Evolutionary conservation across 345 rosid species (phyloP).

Genomic region (Laguncularia racemosa): DNA sequence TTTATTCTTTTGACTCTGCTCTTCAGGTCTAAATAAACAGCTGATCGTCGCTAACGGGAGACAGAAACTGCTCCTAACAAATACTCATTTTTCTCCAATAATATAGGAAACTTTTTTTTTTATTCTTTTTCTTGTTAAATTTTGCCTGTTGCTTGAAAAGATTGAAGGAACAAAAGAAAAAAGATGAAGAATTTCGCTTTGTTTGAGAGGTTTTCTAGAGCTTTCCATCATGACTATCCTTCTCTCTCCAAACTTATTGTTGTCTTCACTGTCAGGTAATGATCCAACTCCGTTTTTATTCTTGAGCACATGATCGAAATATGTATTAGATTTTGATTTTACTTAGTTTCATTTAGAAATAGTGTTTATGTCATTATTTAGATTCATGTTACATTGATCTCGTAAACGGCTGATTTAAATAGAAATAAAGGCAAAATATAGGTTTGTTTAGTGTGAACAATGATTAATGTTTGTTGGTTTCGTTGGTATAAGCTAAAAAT

Average conservation of each 20-base stretch:
- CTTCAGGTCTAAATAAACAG: too few species aligned
- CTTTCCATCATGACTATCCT: slow-evolving; percentile 59
- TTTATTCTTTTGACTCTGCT: too few species aligned
- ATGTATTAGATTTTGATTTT: background rate
- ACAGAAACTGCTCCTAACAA: too few species aligned
- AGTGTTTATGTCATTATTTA: too few species aligned
- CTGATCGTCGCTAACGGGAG: too few species aligned
- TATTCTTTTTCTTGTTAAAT: background rate
- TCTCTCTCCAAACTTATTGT: slow-evolving; percentile 57
- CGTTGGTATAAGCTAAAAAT: too few species aligned
- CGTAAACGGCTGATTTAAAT: too few species aligned
- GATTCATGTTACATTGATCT: too few species aligned
- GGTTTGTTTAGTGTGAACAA: too few species aligned
- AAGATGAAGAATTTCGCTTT: slow-evolving; percentile 55
- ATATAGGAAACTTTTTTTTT: background rate
- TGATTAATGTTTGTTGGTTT: too few species aligned
- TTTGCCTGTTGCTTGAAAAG: background rate
- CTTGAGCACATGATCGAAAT: background rate
- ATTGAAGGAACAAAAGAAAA: background rate
- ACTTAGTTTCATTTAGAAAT: too few species aligned
- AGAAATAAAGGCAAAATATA: too few species aligned
- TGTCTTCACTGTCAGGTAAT: slow-evolving; percentile 76
- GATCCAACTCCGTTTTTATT: background rate
- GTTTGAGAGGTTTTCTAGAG: slow-evolving; percentile 49
- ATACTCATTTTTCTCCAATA: slow-evolving; percentile 2